Percentiles rank a stretch among this genome's conserved stretches.
These are phyloP conservation scores for Hymenoscyphus occultus DNA, from an alignment of 2,329 filamentous ascomycete species.

Conservation along the genomic window DNA sequence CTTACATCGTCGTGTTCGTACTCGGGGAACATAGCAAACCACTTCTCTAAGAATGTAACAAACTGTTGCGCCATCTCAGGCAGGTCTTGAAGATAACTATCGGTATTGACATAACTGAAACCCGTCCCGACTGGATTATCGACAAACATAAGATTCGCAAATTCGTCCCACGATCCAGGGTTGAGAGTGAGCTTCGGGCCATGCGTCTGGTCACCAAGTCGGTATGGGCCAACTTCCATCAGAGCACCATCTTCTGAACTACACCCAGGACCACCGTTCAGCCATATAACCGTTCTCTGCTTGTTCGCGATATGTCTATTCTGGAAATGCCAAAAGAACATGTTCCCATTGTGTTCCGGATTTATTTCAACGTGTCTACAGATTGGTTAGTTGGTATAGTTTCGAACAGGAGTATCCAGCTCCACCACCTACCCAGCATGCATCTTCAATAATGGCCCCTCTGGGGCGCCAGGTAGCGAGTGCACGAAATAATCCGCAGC, in stretches of 20 bases:
- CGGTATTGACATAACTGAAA: conserved; percentile 90
- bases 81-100: conserved; percentile 82
- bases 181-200: conserved; percentile 65
- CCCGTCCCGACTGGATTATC: conserved; percentile 97
- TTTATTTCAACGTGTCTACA: conserved; percentile 85
- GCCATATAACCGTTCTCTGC: conserved; percentile 90
- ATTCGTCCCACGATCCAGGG: conserved; percentile 97
- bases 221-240: conserved; percentile 95
- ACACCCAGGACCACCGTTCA: conserved; percentile 95
- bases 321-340: conserved; percentile 98
- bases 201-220: conserved; percentile 67
- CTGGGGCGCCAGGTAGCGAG: conserved; percentile 78
- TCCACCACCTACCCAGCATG: conserved; percentile 77
- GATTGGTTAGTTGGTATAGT: conserved; percentile 19
- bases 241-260: conserved; percentile 83
- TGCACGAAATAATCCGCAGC: conserved; percentile 89
- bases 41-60: conserved; percentile 84
- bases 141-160: conserved; percentile 93
- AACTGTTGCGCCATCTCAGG: conserved; percentile 89
- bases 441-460: conserved; percentile 83
- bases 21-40: conserved; percentile 85
- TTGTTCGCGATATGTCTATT: conserved; percentile 92
- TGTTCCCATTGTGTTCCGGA: conserved; percentile 78
- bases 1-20: conserved; percentile 89
- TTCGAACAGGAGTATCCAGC: not conserved